A percentile compares a stretch with the other conserved stretches of the same genome.
Evolutionary conservation across 305 asterid species (phyloP).

Genomic region (Fraxinus xanthoxyloides): DNA sequence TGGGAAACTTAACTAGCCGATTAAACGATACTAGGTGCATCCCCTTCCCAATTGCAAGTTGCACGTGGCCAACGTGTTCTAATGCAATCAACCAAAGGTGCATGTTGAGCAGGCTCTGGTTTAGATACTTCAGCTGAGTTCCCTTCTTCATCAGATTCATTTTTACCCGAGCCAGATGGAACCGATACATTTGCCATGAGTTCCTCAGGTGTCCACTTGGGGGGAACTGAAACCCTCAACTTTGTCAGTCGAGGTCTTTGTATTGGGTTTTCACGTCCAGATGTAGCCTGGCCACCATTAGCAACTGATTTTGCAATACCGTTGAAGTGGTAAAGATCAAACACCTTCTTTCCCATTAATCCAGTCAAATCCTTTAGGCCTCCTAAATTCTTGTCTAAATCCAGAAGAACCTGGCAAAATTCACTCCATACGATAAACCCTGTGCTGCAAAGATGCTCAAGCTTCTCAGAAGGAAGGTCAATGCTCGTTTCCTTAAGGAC

Average conservation of each 20-base stretch:
- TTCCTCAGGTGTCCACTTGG: slow-evolving; percentile 94
- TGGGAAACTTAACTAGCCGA: background rate
- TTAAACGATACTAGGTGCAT: slow-evolving; percentile 90
- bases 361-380: slow-evolving; percentile 87
- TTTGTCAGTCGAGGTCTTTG: slow-evolving; percentile 84
- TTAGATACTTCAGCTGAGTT: slow-evolving; percentile 42
- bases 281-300: slow-evolving; percentile 37
- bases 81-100: slow-evolving; percentile 87
- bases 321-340: slow-evolving; percentile 86
- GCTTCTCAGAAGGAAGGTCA: slow-evolving; percentile 61
- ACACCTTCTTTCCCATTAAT: slow-evolving; percentile 72
- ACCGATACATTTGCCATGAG: slow-evolving; percentile 56
- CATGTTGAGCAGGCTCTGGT: slow-evolving; percentile 70
- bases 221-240: slow-evolving; percentile 85
- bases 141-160: slow-evolving; percentile 11
- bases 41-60: slow-evolving; percentile 91
- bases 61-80: slow-evolving; percentile 88
- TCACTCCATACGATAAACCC: slow-evolving; percentile 96
- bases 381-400: slow-evolving; percentile 73
- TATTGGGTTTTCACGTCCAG: slow-evolving; percentile 47
- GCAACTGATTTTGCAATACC: slow-evolving; percentile 81
- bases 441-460: slow-evolving; percentile 57
- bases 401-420: slow-evolving; percentile 80
- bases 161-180: background rate
- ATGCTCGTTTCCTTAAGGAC: slow-evolving; percentile 61